A percentile compares a stretch with the other conserved stretches of the same genome.
phyloP scores from a whole-genome alignment of 1,139 yeast genomes.

The Saccharomycopsis phalli region DNA sequence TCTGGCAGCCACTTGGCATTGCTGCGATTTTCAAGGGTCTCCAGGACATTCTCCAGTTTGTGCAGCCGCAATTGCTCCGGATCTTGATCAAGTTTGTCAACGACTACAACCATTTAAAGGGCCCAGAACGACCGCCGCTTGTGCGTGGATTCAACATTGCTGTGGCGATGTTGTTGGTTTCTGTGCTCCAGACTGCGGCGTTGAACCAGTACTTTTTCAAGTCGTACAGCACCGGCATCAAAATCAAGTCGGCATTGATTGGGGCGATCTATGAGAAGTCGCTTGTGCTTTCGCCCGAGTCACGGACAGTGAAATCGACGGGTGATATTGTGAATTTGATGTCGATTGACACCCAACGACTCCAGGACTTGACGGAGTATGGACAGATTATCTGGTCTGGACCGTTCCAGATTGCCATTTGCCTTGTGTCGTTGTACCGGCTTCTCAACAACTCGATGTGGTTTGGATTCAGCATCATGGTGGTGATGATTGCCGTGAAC shows the following conservation, averaged over 20 bases:
- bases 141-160: slow-evolving; percentile 82
- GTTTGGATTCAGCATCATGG: slow-evolving; percentile 86
- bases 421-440: slow-evolving; percentile 67
- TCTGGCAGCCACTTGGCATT: slow-evolving; percentile 57
- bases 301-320: slow-evolving; percentile 71
- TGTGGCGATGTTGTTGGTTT: slow-evolving; percentile 70
- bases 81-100: slow-evolving; percentile 73
- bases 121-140: slow-evolving; percentile 37
- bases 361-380: slow-evolving; percentile 83
- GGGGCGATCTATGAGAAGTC: slow-evolving; percentile 77
- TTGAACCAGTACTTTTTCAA: slow-evolving; percentile 92
- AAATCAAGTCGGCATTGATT: slow-evolving; percentile 71
- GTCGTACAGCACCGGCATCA: slow-evolving; percentile 85
- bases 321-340: slow-evolving; percentile 95
- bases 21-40: slow-evolving; percentile 73
- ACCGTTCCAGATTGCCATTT: slow-evolving; percentile 81
- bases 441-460: slow-evolving; percentile 89
- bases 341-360: slow-evolving; percentile 94
- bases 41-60: slow-evolving; percentile 77
- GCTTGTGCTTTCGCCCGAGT: slow-evolving; percentile 72
- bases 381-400: slow-evolving; percentile 93
- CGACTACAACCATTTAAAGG: slow-evolving; percentile 42
- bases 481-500: slow-evolving; percentile 80
- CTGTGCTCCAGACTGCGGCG: slow-evolving; percentile 73
- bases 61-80: slow-evolving; percentile 81